Percentiles rank a stretch among this genome's conserved stretches.
phyloP scores from a whole-genome alignment of 805 yeast species.

The Nakazawaea ambrosiae region DNA sequence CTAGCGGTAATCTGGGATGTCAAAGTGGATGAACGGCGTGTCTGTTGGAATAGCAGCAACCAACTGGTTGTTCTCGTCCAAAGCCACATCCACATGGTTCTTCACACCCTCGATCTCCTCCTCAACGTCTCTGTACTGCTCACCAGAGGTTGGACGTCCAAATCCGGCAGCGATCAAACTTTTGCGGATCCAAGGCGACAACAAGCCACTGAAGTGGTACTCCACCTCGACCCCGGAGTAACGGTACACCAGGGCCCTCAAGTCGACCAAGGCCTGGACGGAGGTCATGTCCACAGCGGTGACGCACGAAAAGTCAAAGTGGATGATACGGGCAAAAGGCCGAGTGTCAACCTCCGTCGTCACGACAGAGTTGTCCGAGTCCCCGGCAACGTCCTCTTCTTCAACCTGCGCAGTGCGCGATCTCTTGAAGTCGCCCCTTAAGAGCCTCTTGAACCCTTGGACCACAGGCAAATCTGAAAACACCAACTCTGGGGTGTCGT shows the following conservation, averaged over 20 bases:
- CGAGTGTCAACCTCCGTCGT: constrained; percentile 34
- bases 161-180: constrained; percentile 71
- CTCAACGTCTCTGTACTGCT: constrained; percentile 25
- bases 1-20: constrained; percentile 47
- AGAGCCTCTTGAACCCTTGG: constrained; percentile 4
- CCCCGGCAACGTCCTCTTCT: constrained; percentile 18
- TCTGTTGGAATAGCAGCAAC: constrained; percentile 53
- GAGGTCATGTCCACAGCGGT: constrained; percentile 75
- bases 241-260: constrained; percentile 60
- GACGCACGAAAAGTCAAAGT: constrained; percentile 76
- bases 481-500: constrained; percentile 57
- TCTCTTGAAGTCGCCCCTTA: constrained; percentile 10
- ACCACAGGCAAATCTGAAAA: constrained; percentile 35
- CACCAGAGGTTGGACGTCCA: constrained; percentile 34
- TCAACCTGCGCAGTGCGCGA: too few species aligned
- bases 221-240: constrained; percentile 83
- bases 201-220: constrained; percentile 80
- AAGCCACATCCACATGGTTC: constrained; percentile 16
- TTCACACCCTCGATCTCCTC: not conserved
- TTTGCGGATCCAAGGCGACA: constrained; percentile 82
- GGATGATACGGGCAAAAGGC: constrained; percentile 65
- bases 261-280: constrained; percentile 69
- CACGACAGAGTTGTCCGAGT: constrained; percentile 16
- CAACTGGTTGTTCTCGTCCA: constrained; percentile 14
- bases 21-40: constrained; percentile 74